Percentiles rank a stretch among this genome's conserved stretches.
These are phyloP conservation scores for Zoysia pacifica DNA, from an alignment of 176 grass and related monocot species.

Conservation along the genomic window DNA sequence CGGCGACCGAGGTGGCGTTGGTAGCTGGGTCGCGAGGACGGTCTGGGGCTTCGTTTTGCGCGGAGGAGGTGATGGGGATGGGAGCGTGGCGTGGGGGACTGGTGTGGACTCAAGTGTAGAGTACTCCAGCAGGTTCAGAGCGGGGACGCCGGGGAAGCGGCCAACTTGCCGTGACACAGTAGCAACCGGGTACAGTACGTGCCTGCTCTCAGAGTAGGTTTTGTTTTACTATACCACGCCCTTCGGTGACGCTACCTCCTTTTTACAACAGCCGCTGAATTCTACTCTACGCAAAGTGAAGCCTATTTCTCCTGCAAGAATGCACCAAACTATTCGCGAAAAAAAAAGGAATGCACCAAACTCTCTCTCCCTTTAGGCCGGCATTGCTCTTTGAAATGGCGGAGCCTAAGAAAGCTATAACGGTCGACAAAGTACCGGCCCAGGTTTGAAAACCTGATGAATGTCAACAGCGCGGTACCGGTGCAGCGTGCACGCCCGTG, in stretches of 20 bases:
- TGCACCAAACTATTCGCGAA: neutral
- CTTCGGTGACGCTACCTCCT: too few species aligned
- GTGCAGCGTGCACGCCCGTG: too few species aligned
- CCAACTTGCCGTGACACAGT: too few species aligned
- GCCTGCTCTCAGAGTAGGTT: too few species aligned
- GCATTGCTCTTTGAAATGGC: neutral
- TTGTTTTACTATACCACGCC: neutral
- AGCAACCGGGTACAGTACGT: too few species aligned
- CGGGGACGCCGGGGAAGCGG: neutral
- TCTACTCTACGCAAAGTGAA: too few species aligned
- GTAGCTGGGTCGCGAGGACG: neutral
- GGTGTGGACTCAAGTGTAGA: neutral
- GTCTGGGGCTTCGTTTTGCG: constrained; percentile 19
- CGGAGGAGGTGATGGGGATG: constrained; percentile 21
- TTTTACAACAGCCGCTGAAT: neutral
- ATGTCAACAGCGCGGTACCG: neutral
- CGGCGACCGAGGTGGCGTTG: neutral
- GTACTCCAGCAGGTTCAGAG: neutral
- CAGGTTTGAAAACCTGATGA: neutral
- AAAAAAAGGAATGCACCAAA: neutral
- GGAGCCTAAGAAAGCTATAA: neutral
- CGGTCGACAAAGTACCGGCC: neutral
- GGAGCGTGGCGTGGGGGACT: constrained; percentile 5
- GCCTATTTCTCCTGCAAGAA: neutral
- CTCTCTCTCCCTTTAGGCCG: neutral